Evolutionary conservation across 768 basidiomycete species (phyloP), one percentile per base, ranked within the genome.

Genomic region (Serendipita indica): DNA sequence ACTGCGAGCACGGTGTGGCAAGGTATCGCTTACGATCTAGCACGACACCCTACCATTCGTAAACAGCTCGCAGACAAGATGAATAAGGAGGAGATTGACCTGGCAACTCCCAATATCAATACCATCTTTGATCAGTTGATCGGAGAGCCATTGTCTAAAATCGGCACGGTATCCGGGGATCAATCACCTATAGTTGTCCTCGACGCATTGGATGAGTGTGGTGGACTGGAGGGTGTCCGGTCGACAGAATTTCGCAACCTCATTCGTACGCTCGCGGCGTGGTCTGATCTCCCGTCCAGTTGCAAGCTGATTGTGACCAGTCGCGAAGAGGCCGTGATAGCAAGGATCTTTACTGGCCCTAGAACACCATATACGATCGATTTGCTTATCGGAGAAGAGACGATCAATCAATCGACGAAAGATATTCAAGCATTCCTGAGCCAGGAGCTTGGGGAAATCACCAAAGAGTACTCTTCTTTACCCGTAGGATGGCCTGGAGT

Each of bases 181-280:
- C 20, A 54, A n/a, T 32, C 30, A 54, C 49, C 49, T n/a, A 32
- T 54, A 6, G 30, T 54, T 6, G 49, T 54, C 5, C 6, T 54
- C 7, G 49, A 54, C 30, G 49, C 49, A 5, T n/a, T 54, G 22
- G 49, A 54, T n/a, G 49, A 54, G 49, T 54, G 49, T 54, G 49
- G 49, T 22, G 49, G 49, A 16, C 22, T 54, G 3, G 49, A 54
- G 6, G 49, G 49, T 6, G 20, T 3, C 5, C 49, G 49, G n/a
- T 54, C 49, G 4, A 28, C 7, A 10, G 22, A 54, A 3, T 16
- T n/a, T 7, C 3, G 30, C 20, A 54, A 54, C n/a, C 49, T 54
- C 30, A 6, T 54, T 25, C 49, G 49, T 10, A 54, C 49, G 5
- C 22, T 54, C 6, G n/a, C 20, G 16, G 30, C 3, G 16, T 54